Evolutionary conservation across 2,329 filamentous ascomycete species (phyloP).

Genomic region (Beauveria australis): DNA sequence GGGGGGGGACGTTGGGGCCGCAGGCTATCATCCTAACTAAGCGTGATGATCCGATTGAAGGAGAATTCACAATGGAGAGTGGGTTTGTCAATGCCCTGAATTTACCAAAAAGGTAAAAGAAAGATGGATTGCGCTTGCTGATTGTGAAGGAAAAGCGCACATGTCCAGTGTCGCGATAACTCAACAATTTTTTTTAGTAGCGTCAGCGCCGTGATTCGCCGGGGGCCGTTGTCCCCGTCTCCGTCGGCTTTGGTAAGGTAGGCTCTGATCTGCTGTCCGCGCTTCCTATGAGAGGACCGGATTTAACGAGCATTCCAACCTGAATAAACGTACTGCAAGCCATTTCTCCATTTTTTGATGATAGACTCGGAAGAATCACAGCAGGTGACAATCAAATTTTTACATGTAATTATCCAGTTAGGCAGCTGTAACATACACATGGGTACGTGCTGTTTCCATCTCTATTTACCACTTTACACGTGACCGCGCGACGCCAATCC

Average conservation of each 20-base stretch:
- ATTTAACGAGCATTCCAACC: too few relatives aligned
- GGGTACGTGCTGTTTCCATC: not conserved
- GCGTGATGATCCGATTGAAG: not conserved
- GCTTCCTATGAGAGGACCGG: not conserved
- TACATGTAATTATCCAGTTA: too few relatives aligned
- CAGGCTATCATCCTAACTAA: constrained; percentile 9
- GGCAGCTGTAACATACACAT: not conserved
- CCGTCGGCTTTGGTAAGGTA: constrained; percentile 1
- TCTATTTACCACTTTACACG: constrained; percentile 18
- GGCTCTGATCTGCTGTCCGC: not conserved
- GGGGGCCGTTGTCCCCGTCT: constrained; percentile 10
- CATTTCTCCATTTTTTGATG: too few relatives aligned
- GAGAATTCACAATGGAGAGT: not conserved
- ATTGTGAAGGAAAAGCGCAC: not conserved
- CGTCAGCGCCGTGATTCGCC: constrained; percentile 15
- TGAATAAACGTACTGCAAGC: too few relatives aligned
- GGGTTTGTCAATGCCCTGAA: not conserved
- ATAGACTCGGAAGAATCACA: too few relatives aligned
- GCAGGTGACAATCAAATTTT: too few relatives aligned
- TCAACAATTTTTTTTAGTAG: constrained; percentile 12
- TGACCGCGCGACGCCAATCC: constrained; percentile 21
- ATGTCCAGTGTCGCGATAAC: constrained; percentile 5
- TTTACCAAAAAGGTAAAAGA: not conserved
- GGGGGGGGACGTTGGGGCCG: not conserved
- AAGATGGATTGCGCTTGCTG: not conserved